These are phyloP conservation scores for Exophiala oligosperma DNA, from an alignment of 2,329 filamentous ascomycete genomes.

Conservation along the genomic window DNA sequence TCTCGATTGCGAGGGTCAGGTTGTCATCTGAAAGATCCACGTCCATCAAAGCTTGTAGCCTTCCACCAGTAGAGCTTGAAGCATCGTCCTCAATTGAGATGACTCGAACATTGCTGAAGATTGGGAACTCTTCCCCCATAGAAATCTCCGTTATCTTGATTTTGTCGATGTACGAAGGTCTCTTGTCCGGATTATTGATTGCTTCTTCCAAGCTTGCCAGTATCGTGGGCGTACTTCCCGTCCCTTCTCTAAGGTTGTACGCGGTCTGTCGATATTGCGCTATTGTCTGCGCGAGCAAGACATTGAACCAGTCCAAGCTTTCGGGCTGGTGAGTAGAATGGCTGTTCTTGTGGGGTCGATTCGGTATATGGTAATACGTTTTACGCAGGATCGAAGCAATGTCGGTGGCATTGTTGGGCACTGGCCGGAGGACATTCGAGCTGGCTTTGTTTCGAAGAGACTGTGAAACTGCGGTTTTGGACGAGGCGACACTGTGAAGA, in stretches of 20 bases:
- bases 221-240: constrained; percentile 58
- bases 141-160: constrained; percentile 93
- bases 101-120: constrained; percentile 96
- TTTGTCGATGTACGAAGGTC: constrained; percentile 89
- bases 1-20: constrained; percentile 91
- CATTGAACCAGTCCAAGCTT: constrained; percentile 98
- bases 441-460: constrained; percentile 47
- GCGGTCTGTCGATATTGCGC: constrained; percentile 93
- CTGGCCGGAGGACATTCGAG: constrained; percentile 68
- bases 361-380: constrained; percentile 81
- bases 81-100: constrained; percentile 68
- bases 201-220: constrained; percentile 80
- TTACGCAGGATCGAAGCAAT: constrained; percentile 80
- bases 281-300: constrained; percentile 92
- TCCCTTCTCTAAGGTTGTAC: constrained; percentile 71
- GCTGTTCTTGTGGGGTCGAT: constrained; percentile 40
- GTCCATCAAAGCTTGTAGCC: constrained; percentile 92
- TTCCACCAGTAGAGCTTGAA: constrained; percentile 61
- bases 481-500: constrained; percentile 45
- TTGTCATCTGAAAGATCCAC: constrained; percentile 90
- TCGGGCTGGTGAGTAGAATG: constrained; percentile 88
- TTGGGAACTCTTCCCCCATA: constrained; percentile 94
- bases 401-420: constrained; percentile 79
- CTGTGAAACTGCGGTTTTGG: constrained; percentile 44
- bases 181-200: constrained; percentile 80